These are phyloP conservation scores for Suillus subluteus DNA, from an alignment of 768 basidiomycete species.

Conservation along the genomic window DNA sequence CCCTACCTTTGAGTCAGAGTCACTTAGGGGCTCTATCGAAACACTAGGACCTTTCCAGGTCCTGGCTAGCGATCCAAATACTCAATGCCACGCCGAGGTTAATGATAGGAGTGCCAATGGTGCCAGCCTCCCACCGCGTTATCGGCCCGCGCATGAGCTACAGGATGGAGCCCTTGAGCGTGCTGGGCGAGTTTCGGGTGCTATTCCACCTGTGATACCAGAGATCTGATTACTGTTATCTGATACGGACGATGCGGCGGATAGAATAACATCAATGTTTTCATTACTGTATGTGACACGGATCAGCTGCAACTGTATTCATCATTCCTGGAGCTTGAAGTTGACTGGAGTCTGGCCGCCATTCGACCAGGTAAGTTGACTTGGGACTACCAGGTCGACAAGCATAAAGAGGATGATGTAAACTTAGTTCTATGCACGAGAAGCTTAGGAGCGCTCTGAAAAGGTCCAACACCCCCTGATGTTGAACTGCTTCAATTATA, in stretches of 20 bases:
- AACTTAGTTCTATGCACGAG: background rate
- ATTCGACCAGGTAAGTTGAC: background rate
- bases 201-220: constrained; percentile 13
- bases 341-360: background rate
- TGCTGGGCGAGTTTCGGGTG: constrained; percentile 55
- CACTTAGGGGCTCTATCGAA: background rate
- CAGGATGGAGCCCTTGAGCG: constrained; percentile 75
- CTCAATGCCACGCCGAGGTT: constrained; percentile 2
- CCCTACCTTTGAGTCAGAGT: constrained; percentile 7
- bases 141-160: constrained; percentile 83
- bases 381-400: background rate
- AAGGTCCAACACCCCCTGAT: background rate
- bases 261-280: background rate
- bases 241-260: background rate
- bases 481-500: background rate
- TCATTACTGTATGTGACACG: background rate
- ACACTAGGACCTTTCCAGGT: constrained; percentile 20
- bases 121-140: constrained; percentile 38
- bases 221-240: background rate
- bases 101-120: constrained; percentile 10
- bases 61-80: constrained; percentile 11
- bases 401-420: background rate
- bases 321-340: background rate
- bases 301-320: background rate
- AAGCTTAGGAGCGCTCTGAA: background rate